Base-by-base conservation (phyloP, 2,329 filamentous ascomycete genomes). In the Apiospora saccharicola region DNA sequence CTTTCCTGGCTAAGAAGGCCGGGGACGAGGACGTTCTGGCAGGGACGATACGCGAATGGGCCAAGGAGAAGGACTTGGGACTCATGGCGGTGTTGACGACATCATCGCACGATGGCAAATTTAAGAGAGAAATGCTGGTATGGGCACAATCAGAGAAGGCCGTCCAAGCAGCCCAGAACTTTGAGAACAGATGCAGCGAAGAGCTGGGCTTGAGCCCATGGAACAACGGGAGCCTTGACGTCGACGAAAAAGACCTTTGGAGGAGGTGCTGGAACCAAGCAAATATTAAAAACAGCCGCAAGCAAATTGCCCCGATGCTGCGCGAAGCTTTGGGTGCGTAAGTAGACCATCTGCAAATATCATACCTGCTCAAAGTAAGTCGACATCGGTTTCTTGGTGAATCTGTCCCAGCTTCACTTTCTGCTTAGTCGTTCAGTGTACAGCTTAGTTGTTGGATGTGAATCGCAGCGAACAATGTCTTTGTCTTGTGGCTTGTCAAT, bases 21-120 rank as follows among this genome's bases (percentile, higher is more conserved):
- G 85, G 82, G 3, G 82, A 84, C 2, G 80, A 84, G 7, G 80
- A 80, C 1, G 78, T 80, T 0, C 85, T 95, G 7, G 77, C 89
- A 0, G 74, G 80, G 0, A 85, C 84, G 13, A 75, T 94, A 1
- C 79, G 81, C 19, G 75, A 77, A 0, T 94, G 91, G 83, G 85
- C 87, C 0, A 77, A 81, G n/a, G 88, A 91, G 78, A 86, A 87
- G 71, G 75, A 82, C 0, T 80, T 95, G n/a, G 90, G 91, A 71
- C 78, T 95, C 13, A 88, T 88, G 12, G 86, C 86, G 13, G 83
- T 95, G 71, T 93, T 95, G 91, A 94, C 93, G 1, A 89, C 89
- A n/a, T 90, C 86, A 26, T 84, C 86, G 30, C 83, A 86, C 0
- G 82, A 82, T 0, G 89, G 87, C 0, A 78, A 83, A 22, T 94